phyloP scores from a whole-genome alignment of 2,329 filamentous ascomycete genomes.

The Penicillium italicum region DNA sequence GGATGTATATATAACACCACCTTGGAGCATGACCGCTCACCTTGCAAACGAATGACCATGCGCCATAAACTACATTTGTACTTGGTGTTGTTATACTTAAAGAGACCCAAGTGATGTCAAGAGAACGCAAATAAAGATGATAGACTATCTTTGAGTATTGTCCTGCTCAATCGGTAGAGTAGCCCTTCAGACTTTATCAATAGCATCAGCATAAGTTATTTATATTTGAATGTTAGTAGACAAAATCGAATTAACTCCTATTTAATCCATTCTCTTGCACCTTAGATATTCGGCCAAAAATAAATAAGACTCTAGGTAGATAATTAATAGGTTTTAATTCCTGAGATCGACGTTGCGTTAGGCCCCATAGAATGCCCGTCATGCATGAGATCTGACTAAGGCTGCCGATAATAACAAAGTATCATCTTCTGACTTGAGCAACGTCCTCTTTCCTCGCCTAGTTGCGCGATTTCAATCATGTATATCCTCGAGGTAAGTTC shows the following conservation, averaged over 20 bases:
- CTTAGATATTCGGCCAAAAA: background rate
- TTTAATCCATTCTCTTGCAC: background rate
- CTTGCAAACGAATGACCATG: background rate
- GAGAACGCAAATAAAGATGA: background rate
- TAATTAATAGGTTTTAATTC: background rate
- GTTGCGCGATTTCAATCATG: constrained; percentile 26
- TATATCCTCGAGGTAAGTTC: constrained; percentile 36
- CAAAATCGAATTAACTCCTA: no score
- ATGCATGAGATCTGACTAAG: constrained; percentile 24
- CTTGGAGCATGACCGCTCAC: background rate
- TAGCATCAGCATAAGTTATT: background rate
- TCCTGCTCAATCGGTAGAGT: background rate
- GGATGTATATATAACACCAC: background rate
- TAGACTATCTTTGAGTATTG: background rate
- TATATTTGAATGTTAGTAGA: background rate
- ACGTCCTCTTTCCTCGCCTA: constrained; percentile 14
- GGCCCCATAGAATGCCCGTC: background rate
- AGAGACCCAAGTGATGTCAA: background rate
- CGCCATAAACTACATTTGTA: background rate
- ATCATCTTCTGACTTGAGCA: constrained; percentile 17
- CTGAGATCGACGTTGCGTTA: background rate
- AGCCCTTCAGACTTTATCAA: background rate
- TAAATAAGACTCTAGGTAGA: background rate
- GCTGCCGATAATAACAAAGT: constrained; percentile 22
- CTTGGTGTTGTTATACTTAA: background rate